Conservation (phyloP, 78 protist genomes). For the Dictyostelium discoideum region DNA sequence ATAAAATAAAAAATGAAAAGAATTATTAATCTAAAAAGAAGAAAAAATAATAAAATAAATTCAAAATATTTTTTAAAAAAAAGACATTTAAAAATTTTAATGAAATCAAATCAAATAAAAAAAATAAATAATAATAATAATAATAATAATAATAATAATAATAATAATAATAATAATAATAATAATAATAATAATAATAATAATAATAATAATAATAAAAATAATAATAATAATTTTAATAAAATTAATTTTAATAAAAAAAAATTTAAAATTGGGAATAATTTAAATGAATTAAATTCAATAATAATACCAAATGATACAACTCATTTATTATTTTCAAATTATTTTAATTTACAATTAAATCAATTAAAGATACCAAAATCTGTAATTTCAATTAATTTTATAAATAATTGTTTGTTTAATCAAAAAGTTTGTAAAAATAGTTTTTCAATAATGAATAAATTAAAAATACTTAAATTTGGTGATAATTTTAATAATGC, state of each 20-base stretch:
- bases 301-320: constrained; percentile 1
- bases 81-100: background rate
- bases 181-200: background rate
- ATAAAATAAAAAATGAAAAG: background rate
- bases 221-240: background rate
- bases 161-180: background rate
- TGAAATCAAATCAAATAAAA: background rate
- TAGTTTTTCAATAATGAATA: background rate
- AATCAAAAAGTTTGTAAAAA: background rate
- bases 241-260: background rate
- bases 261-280: background rate
- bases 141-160: background rate
- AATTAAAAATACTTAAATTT: background rate
- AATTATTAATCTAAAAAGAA: background rate
- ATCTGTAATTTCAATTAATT: background rate
- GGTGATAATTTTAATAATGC: background rate
- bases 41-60: background rate
- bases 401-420: background rate
- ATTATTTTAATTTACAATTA: background rate
- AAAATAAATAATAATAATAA: background rate
- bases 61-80: background rate
- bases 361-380: background rate
- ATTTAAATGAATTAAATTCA: background rate
- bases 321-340: background rate
- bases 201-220: background rate